phyloP scores from a whole-genome alignment of 164 flowering plant species.

The Tinospora cordifolia region DNA sequence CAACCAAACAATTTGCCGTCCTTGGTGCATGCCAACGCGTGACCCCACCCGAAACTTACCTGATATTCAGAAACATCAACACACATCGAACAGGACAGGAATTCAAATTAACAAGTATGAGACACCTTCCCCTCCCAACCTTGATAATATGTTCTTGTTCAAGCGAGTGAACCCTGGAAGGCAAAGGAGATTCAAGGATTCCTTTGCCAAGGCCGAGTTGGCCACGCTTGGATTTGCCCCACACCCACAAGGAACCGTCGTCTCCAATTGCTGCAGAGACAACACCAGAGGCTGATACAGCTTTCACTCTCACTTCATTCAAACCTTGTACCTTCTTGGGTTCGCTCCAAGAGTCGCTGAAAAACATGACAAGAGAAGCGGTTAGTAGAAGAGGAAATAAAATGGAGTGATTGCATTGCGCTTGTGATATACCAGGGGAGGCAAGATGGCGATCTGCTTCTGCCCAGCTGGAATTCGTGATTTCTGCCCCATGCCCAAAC shows the following conservation, averaged over 20 bases:
- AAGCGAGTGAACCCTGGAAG: slow-evolving; percentile 68
- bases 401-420: no score
- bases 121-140: slow-evolving; percentile 28
- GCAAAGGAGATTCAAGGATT: slow-evolving; percentile 43
- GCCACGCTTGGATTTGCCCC: slow-evolving; percentile 95
- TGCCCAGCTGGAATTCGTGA: slow-evolving; percentile 74
- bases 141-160: slow-evolving; percentile 60
- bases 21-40: slow-evolving; percentile 59
- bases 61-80: slow-evolving; percentile 13
- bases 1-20: slow-evolving; percentile 84
- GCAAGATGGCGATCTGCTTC: slow-evolving; percentile 21
- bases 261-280: slow-evolving; percentile 69
- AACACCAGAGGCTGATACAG: slow-evolving; percentile 88
- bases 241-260: slow-evolving; percentile 90
- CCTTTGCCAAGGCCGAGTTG: slow-evolving; percentile 90
- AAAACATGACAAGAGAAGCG: background rate
- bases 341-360: slow-evolving; percentile 56
- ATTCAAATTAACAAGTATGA: no score
- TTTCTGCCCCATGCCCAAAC: slow-evolving; percentile 97
- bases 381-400: background rate
- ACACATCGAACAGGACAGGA: no score
- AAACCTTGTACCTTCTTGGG: slow-evolving; percentile 65
- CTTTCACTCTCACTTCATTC: slow-evolving; percentile 39
- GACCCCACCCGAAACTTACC: slow-evolving; percentile 97
- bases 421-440: slow-evolving; percentile 33